A percentile compares a stretch with the other conserved stretches of the same genome.
Conservation (phyloP, 2,329 filamentous ascomycete species). For the Neoscytalidium dimidiatum region DNA sequence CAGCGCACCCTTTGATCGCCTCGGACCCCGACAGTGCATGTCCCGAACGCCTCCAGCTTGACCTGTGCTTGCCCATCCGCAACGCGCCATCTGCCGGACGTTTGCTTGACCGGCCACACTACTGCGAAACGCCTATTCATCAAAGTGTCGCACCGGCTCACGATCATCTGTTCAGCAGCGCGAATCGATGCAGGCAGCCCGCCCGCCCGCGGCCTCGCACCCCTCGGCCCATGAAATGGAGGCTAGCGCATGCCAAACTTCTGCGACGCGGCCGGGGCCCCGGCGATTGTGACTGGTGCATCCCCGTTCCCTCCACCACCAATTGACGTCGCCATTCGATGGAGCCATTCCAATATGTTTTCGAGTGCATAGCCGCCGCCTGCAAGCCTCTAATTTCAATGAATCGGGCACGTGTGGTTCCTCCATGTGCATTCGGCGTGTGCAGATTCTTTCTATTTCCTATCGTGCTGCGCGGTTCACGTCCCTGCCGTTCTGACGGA, state of each 20-base stretch:
- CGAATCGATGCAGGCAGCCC: background rate
- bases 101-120: background rate
- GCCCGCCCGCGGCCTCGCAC: background rate
- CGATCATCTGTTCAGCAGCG: background rate
- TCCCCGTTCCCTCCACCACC: background rate
- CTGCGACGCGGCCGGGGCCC: background rate
- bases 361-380: background rate
- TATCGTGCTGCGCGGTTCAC: background rate
- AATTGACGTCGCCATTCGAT: background rate
- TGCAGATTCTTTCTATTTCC: background rate
- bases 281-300: background rate
- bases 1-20: constrained; percentile 4
- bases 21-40: background rate
- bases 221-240: background rate
- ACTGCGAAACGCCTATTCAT: background rate
- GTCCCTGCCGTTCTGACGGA: background rate
- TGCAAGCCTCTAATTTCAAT: background rate
- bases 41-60: background rate
- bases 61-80: too few species aligned
- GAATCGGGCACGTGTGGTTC: background rate
- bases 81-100: background rate
- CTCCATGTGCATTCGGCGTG: background rate
- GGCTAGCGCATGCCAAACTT: background rate
- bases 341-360: background rate
- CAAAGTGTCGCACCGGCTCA: background rate